Evolutionary conservation across 2,329 filamentous ascomycete species (phyloP).

Genomic region (Teratosphaeria zuluensis): DNA sequence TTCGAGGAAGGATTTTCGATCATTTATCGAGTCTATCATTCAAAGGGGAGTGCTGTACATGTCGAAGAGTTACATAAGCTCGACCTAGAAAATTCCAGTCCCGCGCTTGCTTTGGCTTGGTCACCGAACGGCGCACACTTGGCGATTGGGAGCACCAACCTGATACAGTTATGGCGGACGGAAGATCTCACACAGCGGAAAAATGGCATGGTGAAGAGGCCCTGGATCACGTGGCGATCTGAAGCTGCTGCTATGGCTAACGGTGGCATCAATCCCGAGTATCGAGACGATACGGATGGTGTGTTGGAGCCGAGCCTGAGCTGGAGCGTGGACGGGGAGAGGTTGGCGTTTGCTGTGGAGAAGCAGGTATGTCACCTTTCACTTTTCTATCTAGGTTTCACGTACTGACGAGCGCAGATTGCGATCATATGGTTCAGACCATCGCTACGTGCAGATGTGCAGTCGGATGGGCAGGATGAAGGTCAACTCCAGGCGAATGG

Average conservation of each 20-base stretch:
- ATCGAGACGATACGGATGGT: conserved; percentile 9
- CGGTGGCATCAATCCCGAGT: conserved; percentile 8
- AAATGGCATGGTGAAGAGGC: conserved; percentile 7
- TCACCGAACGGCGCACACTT: conserved; percentile 34
- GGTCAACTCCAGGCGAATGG: background rate
- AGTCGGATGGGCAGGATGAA: background rate
- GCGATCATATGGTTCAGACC: conserved; percentile 8
- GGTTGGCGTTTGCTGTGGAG: conserved; percentile 34
- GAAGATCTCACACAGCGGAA: conserved; percentile 10
- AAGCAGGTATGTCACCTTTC: conserved; percentile 34
- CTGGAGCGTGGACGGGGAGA: conserved; percentile 47
- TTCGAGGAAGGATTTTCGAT: conserved; percentile 31
- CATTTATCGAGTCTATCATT: conserved; percentile 29
- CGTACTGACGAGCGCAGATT: conserved; percentile 1
- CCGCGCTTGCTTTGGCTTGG: conserved; percentile 34
- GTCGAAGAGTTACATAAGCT: conserved; percentile 13
- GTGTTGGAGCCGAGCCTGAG: conserved; percentile 29
- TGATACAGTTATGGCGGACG: conserved; percentile 35
- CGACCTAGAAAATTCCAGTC: conserved; percentile 13
- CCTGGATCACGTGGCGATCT: conserved; percentile 20
- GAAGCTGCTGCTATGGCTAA: conserved; percentile 7
- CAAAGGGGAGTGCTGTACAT: background rate
- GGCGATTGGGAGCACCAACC: conserved; percentile 35
- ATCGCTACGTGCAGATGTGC: conserved; percentile 4
- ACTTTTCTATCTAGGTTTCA: background rate